Percentiles rank a stretch among this genome's conserved stretches.
These are phyloP conservation scores for Knufia fluminis DNA, from an alignment of 2,329 filamentous ascomycete species.

Conservation along the genomic window DNA sequence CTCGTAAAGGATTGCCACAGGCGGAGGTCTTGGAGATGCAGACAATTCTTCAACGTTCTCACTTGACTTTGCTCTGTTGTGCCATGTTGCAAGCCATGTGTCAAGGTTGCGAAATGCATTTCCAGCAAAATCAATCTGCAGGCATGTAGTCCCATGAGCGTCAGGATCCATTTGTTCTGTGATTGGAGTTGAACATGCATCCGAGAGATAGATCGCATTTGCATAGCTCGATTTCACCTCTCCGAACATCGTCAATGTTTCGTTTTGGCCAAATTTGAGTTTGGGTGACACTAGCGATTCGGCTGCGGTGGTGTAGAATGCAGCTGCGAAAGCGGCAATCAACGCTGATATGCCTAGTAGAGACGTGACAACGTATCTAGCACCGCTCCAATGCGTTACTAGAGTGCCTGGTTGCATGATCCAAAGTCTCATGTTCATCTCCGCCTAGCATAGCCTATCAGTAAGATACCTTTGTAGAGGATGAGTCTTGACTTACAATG, in stretches of 20 bases:
- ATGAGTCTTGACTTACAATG: too few species aligned
- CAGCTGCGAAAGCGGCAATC: slow-evolving; percentile 54
- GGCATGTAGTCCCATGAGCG: slow-evolving; percentile 47
- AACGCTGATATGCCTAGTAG: slow-evolving; percentile 57
- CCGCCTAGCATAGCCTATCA: too few species aligned
- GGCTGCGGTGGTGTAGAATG: slow-evolving; percentile 68
- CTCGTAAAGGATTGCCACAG: slow-evolving; percentile 56
- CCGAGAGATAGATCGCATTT: slow-evolving; percentile 49
- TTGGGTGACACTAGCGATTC: slow-evolving; percentile 67
- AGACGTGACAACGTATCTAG: slow-evolving; percentile 55
- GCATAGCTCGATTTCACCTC: slow-evolving; percentile 54
- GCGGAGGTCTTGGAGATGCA: slow-evolving; percentile 44
- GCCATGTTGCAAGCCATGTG: slow-evolving; percentile 52
- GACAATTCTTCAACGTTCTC: slow-evolving; percentile 25
- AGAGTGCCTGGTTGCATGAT: slow-evolving; percentile 63
- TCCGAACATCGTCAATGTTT: slow-evolving; percentile 44
- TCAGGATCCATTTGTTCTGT: slow-evolving; percentile 30
- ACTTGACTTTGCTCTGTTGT: slow-evolving; percentile 35
- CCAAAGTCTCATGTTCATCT: slow-evolving; percentile 74
- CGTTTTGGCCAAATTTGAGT: slow-evolving; percentile 50
- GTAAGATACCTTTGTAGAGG: too few species aligned
- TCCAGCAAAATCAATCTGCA: slow-evolving; percentile 61
- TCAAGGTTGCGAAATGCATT: slow-evolving; percentile 60
- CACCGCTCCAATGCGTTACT: slow-evolving; percentile 57
- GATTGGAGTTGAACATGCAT: slow-evolving; percentile 55